Evolutionary conservation across 2,329 filamentous ascomycete genomes (phyloP).

Genomic region (Neofusicoccum ribis): DNA sequence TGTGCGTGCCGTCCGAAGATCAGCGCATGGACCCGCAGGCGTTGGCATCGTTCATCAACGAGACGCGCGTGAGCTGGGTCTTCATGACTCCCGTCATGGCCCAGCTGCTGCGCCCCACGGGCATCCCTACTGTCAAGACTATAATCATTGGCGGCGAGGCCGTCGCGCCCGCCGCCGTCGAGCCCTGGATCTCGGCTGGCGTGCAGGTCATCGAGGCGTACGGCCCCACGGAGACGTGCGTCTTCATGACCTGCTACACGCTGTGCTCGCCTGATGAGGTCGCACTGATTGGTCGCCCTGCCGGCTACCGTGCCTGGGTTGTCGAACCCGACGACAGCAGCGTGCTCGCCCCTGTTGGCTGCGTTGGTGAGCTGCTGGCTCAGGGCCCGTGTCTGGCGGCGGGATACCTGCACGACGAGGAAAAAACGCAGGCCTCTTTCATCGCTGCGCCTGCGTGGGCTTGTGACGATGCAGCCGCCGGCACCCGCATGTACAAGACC

Average conservation of each 20-base stretch:
- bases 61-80: conserved; percentile 26
- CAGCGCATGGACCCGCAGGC: conserved; percentile 46
- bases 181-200: conserved; percentile 21
- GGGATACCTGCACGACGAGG: conserved; percentile 35
- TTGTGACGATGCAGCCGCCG: neutral
- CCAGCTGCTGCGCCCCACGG: conserved; percentile 37
- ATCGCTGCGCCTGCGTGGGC: conserved; percentile 24
- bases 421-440: conserved; percentile 34
- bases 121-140: conserved; percentile 37
- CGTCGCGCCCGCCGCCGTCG: conserved; percentile 21
- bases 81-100: conserved; percentile 40
- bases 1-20: conserved; percentile 38
- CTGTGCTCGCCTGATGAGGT: neutral
- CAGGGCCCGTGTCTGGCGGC: conserved; percentile 36
- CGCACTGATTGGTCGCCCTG: neutral
- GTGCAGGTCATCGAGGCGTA: neutral
- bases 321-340: conserved; percentile 29
- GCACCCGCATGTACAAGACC: neutral
- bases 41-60: conserved; percentile 36
- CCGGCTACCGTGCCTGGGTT: conserved; percentile 23
- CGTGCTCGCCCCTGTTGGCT: conserved; percentile 34
- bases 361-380: conserved; percentile 37
- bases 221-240: neutral
- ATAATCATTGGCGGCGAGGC: conserved; percentile 35
- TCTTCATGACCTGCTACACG: conserved; percentile 22